A percentile compares a stretch with the other conserved stretches of the same genome.
phyloP scores from a whole-genome alignment of 169 alveolate genomes.

The Plasmodium gaboni region DNA sequence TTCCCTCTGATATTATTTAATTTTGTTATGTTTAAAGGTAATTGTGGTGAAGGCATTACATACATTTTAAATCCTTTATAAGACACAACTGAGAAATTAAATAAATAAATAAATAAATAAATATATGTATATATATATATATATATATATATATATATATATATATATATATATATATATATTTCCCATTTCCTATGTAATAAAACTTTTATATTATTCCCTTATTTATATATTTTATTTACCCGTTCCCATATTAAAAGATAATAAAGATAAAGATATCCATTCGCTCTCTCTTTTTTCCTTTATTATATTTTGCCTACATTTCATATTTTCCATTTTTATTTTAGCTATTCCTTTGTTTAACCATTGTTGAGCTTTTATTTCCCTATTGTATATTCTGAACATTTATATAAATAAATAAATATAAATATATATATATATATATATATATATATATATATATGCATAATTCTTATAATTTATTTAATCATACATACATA shows the following conservation, averaged over 20 bases:
- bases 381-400: conserved; percentile 45
- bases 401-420: background rate
- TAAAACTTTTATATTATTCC: background rate
- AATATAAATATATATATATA: background rate
- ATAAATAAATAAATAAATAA: background rate
- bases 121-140: background rate
- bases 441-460: background rate
- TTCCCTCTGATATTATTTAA: conserved; percentile 9
- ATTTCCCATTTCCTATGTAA: background rate
- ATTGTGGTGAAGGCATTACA: conserved; percentile 49
- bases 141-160: background rate
- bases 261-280: conserved; percentile 33
- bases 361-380: conserved; percentile 70
- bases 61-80: conserved; percentile 73
- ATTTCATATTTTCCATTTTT: conserved; percentile 28
- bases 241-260: conserved; percentile 58
- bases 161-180: background rate
- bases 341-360: conserved; percentile 67
- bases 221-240: background rate
- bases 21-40: conserved; percentile 13
- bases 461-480: background rate
- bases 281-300: background rate
- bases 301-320: background rate
- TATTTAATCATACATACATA: background rate
- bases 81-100: conserved; percentile 27